Percentiles rank a stretch among this genome's conserved stretches.
These are phyloP conservation scores for Boechera stricta DNA, from an alignment of 345 rosid genomes.

Conservation along the genomic window DNA sequence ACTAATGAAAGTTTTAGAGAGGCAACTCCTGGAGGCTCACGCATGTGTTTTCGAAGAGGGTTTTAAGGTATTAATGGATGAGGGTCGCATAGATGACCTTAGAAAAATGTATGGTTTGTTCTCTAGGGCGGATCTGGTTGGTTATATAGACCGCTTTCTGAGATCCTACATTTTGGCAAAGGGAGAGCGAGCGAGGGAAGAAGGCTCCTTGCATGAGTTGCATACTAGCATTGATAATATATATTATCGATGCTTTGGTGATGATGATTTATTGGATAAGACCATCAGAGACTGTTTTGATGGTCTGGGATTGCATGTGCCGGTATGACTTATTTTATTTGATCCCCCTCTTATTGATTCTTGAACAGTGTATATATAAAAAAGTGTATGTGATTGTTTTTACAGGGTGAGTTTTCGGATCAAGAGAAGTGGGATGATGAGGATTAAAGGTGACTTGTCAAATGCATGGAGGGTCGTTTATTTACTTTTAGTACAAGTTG, in stretches of 20 bases:
- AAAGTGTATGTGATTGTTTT: not conserved
- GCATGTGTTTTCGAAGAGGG: not conserved
- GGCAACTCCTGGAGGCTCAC: not conserved
- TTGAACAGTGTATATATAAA: not conserved
- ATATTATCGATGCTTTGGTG: not conserved
- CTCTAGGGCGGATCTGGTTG: not conserved
- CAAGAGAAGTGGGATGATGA: too few species aligned
- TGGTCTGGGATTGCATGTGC: not conserved
- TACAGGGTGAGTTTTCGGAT: not conserved
- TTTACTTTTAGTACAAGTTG: not conserved
- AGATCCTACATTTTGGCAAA: constrained; percentile 4
- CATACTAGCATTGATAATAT: not conserved
- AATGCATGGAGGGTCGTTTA: not conserved
- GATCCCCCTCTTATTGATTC: not conserved
- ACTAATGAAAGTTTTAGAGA: not conserved
- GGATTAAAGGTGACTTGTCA: not conserved
- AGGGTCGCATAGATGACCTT: not conserved
- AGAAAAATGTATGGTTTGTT: constrained; percentile 2
- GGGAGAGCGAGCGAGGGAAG: not conserved
- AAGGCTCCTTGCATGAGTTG: constrained; percentile 6
- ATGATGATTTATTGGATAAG: not conserved
- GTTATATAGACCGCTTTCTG: not conserved
- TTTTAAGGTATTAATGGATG: constrained; percentile 1
- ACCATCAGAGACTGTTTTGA: constrained; percentile 10
- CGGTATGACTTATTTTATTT: not conserved